Conservation (phyloP, 192 early-diverging fungal genomes). For the Umbelopsis sp. region DNA sequence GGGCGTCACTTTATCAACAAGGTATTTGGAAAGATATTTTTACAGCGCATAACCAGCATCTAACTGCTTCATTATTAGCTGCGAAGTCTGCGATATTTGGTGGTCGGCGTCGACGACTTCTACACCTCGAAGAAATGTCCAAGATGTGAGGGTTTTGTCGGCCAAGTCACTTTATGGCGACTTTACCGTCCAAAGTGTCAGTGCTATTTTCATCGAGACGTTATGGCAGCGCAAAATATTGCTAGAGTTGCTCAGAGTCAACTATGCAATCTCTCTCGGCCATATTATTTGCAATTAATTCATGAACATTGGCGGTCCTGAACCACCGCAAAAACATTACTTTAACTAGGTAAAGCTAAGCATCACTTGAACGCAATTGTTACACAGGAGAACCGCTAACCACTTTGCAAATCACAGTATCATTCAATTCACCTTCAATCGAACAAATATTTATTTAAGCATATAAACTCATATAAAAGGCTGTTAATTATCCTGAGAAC, state of each 20-base stretch:
- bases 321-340: no score
- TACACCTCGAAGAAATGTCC: conserved; percentile 34
- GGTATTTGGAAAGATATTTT: neutral
- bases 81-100: neutral
- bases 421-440: no score
- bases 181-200: conserved; percentile 28
- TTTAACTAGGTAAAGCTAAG: no score
- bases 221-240: conserved; percentile 33
- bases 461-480: no score
- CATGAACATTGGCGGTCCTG: no score
- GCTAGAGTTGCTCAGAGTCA: conserved; percentile 21
- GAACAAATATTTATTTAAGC: no score
- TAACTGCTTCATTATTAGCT: neutral
- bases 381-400: no score
- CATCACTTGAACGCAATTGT: no score
- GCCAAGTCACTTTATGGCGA: conserved; percentile 22
- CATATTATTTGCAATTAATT: no score
- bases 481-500: neutral
- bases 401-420: no score
- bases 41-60: neutral
- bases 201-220: conserved; percentile 28
- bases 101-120: conserved; percentile 32
- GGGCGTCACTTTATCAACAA: neutral
- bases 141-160: conserved; percentile 28
- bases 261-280: no score